Evolutionary conservation across 2,329 filamentous ascomycete species (phyloP).

Genomic region (Xylaria sp.): DNA sequence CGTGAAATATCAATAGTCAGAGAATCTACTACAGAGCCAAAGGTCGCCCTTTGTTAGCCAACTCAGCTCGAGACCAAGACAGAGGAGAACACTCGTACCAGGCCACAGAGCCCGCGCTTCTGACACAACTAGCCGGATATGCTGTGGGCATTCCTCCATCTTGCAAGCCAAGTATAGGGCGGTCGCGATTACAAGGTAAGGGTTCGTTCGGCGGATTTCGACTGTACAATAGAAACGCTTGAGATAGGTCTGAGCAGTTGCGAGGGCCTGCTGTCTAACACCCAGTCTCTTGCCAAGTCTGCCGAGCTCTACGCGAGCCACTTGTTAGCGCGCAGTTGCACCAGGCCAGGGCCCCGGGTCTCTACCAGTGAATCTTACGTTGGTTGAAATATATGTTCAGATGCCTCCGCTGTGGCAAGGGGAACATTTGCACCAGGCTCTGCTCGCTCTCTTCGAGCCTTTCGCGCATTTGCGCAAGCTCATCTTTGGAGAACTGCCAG

Average conservation of each 20-base stretch:
- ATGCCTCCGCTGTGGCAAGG: slow-evolving; percentile 82
- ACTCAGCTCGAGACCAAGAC: neutral
- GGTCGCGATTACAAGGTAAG: slow-evolving; percentile 91
- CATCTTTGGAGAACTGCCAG: slow-evolving; percentile 90
- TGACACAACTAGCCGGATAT: slow-evolving; percentile 88
- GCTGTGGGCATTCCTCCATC: slow-evolving; percentile 96
- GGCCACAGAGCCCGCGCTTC: slow-evolving; percentile 90
- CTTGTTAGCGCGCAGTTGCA: slow-evolving; percentile 21
- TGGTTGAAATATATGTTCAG: slow-evolving; percentile 93
- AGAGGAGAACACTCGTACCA: slow-evolving; percentile 56
- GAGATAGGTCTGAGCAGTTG: slow-evolving; percentile 93
- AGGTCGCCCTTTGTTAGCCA: slow-evolving; percentile 32
- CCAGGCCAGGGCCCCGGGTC: neutral
- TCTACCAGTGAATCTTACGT: slow-evolving; percentile 63
- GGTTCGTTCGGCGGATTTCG: slow-evolving; percentile 91
- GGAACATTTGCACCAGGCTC: slow-evolving; percentile 78
- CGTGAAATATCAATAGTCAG: slow-evolving; percentile 81
- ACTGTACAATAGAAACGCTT: slow-evolving; percentile 93
- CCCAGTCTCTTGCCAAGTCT: slow-evolving; percentile 86
- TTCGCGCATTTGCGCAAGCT: slow-evolving; percentile 78
- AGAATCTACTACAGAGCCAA: slow-evolving; percentile 61
- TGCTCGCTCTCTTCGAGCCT: slow-evolving; percentile 81
- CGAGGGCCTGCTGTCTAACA: slow-evolving; percentile 89
- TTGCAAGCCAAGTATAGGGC: slow-evolving; percentile 96
- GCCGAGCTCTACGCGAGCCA: slow-evolving; percentile 69